Base-by-base conservation (phyloP, 805 yeast genomes). In the Cyberlindnera sargentensis region DNA sequence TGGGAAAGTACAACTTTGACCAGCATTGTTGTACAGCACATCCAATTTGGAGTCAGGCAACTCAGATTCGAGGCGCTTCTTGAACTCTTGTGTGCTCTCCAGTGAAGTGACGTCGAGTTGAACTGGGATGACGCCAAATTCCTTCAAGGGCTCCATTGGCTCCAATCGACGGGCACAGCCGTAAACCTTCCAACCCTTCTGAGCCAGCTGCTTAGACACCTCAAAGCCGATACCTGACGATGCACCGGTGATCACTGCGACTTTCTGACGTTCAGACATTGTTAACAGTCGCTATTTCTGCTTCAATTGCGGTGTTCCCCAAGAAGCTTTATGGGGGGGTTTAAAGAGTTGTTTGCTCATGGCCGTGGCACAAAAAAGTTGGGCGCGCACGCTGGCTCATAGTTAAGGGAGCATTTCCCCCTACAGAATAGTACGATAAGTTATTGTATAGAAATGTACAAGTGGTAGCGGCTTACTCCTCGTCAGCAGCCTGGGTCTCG, bases 121-220 rank as follows among this genome's bases (percentile, higher is more conserved):
- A 30, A 80, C 58, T 3, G 74, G 74, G 26, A 58, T 63, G 4
- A 82, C 64, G 38, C 68, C 65, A 37, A 63, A 55, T 23, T 64
- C 62, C 24, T 47, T 49, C 46, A 82, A 63, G 6, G 71, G 69
- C 34, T 72, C 68, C 81, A 85, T 80, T 3, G 75, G 76, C 39
- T 70, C 80, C 30, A 75, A 53, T 50, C 88, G 72, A 59, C 95
- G 70, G 3, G 93, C 89, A 44, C 84, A 80, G 1, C 90, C 90
- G 56, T 76, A 83, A 1, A 84, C 88, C 46, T 66, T 65, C 60
- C 71, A 77, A 4, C 82, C 81, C 44, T 73, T 62, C 25, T 58
- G 56, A 6, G 77, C 78, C 40, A 76, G 64, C 45, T 73, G 79
- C 32, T 67, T 63, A 31, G 79, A 68, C 8, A 73, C 62, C 9